Base-by-base conservation (phyloP, 2,329 filamentous ascomycete species). In the Zymoseptoria pseudotritici region DNA sequence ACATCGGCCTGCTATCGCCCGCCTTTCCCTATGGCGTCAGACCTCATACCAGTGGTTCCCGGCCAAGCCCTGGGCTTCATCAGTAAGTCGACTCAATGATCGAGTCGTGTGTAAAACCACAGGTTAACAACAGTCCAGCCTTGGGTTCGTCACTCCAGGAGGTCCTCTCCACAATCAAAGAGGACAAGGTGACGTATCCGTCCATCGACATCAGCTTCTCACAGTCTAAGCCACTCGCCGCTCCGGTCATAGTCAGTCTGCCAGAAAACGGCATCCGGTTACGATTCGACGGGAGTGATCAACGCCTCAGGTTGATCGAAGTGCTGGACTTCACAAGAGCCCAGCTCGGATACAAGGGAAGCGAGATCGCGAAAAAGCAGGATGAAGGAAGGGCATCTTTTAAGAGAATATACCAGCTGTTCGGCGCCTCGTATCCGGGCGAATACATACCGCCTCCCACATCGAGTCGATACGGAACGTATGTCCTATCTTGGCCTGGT, bases 111-210 rank as follows among this genome's bases (percentile, higher is more conserved):
- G 4, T 46, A 46, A 1, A 42, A n/a, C 6, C 5, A n/a, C 24
- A n/a, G 53, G 11, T 55, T 61, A 26, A 63, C 46, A 26, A 46
- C 20, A 6, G 57, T 53, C 65, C 72, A 96, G 91, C 87, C 55
- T 86, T 99, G 60, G 94, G 94, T 59, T 89, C 91, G 64, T 96
- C 92, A 2, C 83, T 99, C 42, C 91, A 97, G 76, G 91, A 96
- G 71, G 83, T 95, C 69, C 78, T 97, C 61, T 91, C 89, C 26
- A 87, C 90, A 57, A 81, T 97, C 70, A 97, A 97, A 73, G 87
- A 90, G 57, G 90, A 96, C 72, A 90, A 91, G 9, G 86, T 89
- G 66, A 81, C 82, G 5, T 97, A 93, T 75, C 89, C 90, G 3
- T 87, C 87, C 68, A 86, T 97, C 72, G 87, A 97, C 67, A 79